Evolutionary conservation across 1,284 basidiomycete genomes (phyloP), one percentile per base, ranked within the genome.

Genomic region (Puccinia polysora): DNA sequence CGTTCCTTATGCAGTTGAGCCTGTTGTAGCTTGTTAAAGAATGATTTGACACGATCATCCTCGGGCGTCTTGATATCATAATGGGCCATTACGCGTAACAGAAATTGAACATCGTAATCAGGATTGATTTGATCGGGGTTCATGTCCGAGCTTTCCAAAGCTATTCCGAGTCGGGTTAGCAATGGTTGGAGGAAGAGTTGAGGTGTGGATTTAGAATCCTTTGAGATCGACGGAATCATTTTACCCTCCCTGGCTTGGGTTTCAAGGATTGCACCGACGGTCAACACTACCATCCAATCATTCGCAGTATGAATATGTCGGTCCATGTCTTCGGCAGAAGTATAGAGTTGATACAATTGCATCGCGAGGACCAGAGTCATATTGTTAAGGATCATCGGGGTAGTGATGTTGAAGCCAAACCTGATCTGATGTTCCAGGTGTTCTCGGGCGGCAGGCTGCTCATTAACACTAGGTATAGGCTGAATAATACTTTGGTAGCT

Each of bases 331-430:
- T 25, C 6, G 28, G 32, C 20, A 10, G 55, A 59, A 10, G 47
- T 23, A 40, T 50, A 62, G 20, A 50, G 32, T 10, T 59, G 32
- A 47, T 70, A 62, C 12, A 71, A 56, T 28, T 71, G 69, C 59
- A 43, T 63, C 18, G 50, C 69, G 20, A 63, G 36, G 12, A 62
- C 40, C 69, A 71, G 32, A 2, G 59, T 52, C 32, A 71, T 23
- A 52, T 71, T 71, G 28, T 71, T 63, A 18, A 63, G 56, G n/a
- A 71, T 71, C 34, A 63, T 52, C 34, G 69, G 69, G 12, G 59
- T 62, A n/a, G 69, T 71, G 50, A 71, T 62, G 47, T 71, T 55
- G 32, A 71, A 56, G 20, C 55, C 47, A 20, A 71, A 71, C 34
- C 43, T 32, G 20, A 71, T 52, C 30, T 70, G 67, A n/a, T 55